Base-by-base conservation (phyloP, 2,329 filamentous ascomycete species). In the Emergomyces orientalis region DNA sequence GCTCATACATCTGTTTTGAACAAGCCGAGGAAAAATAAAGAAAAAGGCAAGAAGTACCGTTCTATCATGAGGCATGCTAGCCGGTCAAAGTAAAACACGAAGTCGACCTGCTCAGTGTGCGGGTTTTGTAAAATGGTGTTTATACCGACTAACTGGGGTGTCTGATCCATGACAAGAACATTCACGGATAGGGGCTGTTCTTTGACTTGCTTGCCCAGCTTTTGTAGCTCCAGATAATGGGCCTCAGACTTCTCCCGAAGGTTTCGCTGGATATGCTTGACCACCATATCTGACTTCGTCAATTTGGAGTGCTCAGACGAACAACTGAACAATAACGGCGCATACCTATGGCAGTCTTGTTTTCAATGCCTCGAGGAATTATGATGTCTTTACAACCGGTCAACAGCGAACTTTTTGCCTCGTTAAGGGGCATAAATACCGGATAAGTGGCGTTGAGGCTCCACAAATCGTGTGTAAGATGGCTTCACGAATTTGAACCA, bases 401-500 rank as follows among this genome's bases (percentile, higher is more conserved):
- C 58, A 54, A 60, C 41, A 63, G 57, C 41, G 52, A 30, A 39
- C 52, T 39, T 7, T 59, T 37, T 30, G 47, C 51, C 3, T 47
- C 32, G 19, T 25, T n/a, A 19, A 34, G 32, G 11, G 43, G 34
- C 22, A 41, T 14, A 73, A 79, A 70, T 77, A 88, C 87, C 87
- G 69, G 91, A 91, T 57, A 93, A 87, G 68, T 91, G 88, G 62
- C 91, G 84, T 74, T 99, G 94, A 41, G 94, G 94, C 66, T 96
- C 88, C 63, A 99, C 94, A 72, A 85, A 97, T 81, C 88, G 90
- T 74, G 93, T 89, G 70, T 95, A 97, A 71, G 97, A 97, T 2
- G 94, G 94, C 76, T 99, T 99, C 52, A 99, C 94, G 73, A 89
- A 99, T 13, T 79, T 80, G 74, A 97, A 97, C 94, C 94, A 99